phyloP scores from a whole-genome alignment of 2,329 filamentous ascomycete species.

The Chaetoscypha palmicola region DNA sequence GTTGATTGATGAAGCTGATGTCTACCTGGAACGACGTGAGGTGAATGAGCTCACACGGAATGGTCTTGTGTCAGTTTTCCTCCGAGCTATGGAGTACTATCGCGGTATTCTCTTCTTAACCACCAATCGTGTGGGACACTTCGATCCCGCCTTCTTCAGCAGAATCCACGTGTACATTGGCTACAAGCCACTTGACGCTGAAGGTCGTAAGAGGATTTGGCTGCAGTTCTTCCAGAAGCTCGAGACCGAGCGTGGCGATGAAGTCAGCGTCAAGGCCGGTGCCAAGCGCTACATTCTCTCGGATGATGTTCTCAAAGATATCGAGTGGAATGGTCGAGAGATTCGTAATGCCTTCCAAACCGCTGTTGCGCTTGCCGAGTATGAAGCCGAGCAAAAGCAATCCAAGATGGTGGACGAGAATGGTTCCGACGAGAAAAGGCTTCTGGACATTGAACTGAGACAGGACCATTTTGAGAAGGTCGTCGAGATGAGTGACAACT shows the following conservation, averaged over 20 bases:
- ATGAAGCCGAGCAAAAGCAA: constrained; percentile 13
- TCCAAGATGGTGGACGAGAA: neutral
- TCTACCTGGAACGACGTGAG: constrained; percentile 37
- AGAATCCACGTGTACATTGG: constrained; percentile 33
- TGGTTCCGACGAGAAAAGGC: neutral
- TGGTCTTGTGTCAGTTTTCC: constrained; percentile 32
- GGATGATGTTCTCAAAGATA: constrained; percentile 15
- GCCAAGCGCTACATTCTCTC: constrained; percentile 18
- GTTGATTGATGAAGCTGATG: constrained; percentile 47
- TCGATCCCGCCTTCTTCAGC: constrained; percentile 36
- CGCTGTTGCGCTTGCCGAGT: constrained; percentile 21
- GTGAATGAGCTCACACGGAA: constrained; percentile 31
- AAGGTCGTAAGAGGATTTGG: constrained; percentile 28
- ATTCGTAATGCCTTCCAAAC: constrained; percentile 27
- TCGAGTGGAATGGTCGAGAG: constrained; percentile 26
- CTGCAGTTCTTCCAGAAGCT: constrained; percentile 22
- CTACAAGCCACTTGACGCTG: constrained; percentile 26
- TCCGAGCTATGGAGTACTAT: constrained; percentile 37
- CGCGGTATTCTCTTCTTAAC: constrained; percentile 38
- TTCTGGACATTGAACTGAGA: constrained; percentile 12
- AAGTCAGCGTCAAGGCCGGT: constrained; percentile 11
- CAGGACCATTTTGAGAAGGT: constrained; percentile 22
- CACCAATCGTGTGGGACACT: constrained; percentile 34
- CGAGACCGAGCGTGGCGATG: constrained; percentile 12
- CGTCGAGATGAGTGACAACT: constrained; percentile 18